Percentiles rank a stretch among this genome's conserved stretches.
These are phyloP conservation scores for Chlorella sp. DNA, from an alignment of 139 green algal species.

Conservation along the genomic window DNA sequence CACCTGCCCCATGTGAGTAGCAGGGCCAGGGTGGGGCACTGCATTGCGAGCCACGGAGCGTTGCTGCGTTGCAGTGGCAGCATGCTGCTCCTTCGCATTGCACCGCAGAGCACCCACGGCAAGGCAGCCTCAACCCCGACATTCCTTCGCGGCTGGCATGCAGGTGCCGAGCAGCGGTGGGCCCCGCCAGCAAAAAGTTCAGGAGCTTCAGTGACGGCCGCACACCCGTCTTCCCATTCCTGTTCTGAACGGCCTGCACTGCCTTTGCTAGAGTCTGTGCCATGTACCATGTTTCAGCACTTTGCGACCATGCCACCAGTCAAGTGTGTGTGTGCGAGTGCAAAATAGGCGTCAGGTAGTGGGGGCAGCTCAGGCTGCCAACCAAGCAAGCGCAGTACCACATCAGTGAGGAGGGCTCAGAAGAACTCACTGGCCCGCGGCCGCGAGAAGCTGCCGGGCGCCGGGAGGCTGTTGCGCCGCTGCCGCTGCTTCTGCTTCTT, in stretches of 20 bases:
- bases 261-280: not conserved
- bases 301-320: too few species aligned
- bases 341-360: too few species aligned
- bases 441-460: conserved; percentile 4
- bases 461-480: not conserved
- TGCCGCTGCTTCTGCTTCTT: conserved; percentile 17
- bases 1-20: conserved; percentile 81
- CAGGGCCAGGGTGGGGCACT: too few species aligned
- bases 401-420: not conserved
- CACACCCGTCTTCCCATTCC: not conserved
- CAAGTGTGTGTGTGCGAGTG: too few species aligned
- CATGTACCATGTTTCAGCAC: not conserved
- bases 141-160: conserved; percentile 20
- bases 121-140: conserved; percentile 32
- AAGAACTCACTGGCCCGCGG: conserved; percentile 13
- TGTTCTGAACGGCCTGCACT: not conserved
- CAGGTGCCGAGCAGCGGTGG: not conserved
- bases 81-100: too few species aligned
- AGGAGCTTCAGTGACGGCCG: not conserved
- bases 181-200: conserved; percentile 23
- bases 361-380: too few species aligned
- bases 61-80: too few species aligned
- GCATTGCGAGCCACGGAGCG: too few species aligned
- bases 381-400: too few species aligned
- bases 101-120: too few species aligned